phyloP scores from a whole-genome alignment of 106 monocot species.

The Ottelia alismoides region DNA sequence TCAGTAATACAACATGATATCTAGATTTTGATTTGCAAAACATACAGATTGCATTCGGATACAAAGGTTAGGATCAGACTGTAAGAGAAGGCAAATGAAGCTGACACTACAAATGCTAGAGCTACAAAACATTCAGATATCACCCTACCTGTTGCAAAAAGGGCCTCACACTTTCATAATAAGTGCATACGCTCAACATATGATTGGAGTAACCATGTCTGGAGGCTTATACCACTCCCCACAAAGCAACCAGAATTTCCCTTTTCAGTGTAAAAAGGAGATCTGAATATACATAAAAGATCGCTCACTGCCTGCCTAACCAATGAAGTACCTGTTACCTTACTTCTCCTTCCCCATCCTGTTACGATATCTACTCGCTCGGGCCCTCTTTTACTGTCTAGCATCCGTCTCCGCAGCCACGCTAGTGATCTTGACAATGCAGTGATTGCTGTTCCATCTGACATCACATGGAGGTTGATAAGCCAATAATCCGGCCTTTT shows the following conservation, averaged over 20 bases:
- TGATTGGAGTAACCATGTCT: constrained; percentile 67
- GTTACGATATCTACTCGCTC: constrained; percentile 78
- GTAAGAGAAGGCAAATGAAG: too few relatives aligned
- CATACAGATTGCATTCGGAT: too few relatives aligned
- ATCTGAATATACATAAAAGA: constrained; percentile 49
- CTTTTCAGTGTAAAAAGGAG: constrained; percentile 59
- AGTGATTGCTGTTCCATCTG: constrained; percentile 80
- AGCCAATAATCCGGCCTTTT: constrained; percentile 65
- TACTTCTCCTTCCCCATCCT: constrained; percentile 90
- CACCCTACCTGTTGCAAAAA: too few relatives aligned
- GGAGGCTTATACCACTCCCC: constrained; percentile 67
- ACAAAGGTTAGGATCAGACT: too few relatives aligned
- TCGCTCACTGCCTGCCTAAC: constrained; percentile 76
- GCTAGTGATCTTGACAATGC: constrained; percentile 84
- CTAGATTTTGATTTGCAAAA: too few relatives aligned
- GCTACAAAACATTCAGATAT: too few relatives aligned
- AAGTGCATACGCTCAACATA: constrained; percentile 96
- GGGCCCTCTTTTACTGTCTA: constrained; percentile 32
- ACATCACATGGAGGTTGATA: constrained; percentile 96
- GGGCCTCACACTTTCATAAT: constrained; percentile 25
- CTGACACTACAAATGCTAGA: too few relatives aligned
- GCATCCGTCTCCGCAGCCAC: constrained; percentile 55
- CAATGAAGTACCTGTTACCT: constrained; percentile 76
- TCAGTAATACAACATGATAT: too few relatives aligned
- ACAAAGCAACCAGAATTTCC: constrained; percentile 91